Conservation (phyloP, 2,329 filamentous ascomycete species). For the Xylariaceae sp. region DNA sequence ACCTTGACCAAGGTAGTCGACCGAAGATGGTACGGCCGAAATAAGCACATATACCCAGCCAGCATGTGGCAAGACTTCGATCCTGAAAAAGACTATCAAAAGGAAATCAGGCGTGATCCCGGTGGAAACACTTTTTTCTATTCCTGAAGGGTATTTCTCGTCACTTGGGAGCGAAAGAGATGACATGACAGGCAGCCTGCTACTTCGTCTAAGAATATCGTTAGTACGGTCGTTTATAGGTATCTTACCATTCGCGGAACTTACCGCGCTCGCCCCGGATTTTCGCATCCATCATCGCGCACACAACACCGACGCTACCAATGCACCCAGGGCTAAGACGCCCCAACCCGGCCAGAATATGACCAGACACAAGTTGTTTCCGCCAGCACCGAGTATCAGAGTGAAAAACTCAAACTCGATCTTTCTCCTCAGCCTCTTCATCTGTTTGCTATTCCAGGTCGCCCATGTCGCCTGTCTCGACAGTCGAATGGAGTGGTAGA, state of each 20-base stretch:
- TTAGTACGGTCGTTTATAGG: neutral
- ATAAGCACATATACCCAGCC: conserved; percentile 97
- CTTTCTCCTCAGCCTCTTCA: conserved; percentile 38
- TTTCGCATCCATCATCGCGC: conserved; percentile 27
- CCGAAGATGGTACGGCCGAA: conserved; percentile 91
- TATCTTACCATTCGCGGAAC: neutral
- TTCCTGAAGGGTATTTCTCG: conserved; percentile 36
- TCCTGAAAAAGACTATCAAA: conserved; percentile 76
- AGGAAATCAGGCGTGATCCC: conserved; percentile 71
- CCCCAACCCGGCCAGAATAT: conserved; percentile 56
- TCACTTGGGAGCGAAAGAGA: neutral
- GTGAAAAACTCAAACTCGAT: conserved; percentile 48
- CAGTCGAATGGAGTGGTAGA: conserved; percentile 3
- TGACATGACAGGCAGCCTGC: neutral
- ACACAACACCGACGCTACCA: conserved; percentile 32
- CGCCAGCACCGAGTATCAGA: conserved; percentile 45
- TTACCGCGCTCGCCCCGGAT: neutral
- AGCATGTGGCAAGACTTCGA: conserved; percentile 96
- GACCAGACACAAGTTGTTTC: conserved; percentile 44
- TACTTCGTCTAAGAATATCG: neutral
- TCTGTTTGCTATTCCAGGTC: conserved; percentile 35
- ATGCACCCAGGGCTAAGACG: conserved; percentile 37
- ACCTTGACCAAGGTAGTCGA: conserved; percentile 89
- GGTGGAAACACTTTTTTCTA: conserved; percentile 95
- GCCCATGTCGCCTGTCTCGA: conserved; percentile 8